Evolutionary conservation across 148 eudicot genomes (phyloP).

Genomic region (Linanthus parryae): DNA sequence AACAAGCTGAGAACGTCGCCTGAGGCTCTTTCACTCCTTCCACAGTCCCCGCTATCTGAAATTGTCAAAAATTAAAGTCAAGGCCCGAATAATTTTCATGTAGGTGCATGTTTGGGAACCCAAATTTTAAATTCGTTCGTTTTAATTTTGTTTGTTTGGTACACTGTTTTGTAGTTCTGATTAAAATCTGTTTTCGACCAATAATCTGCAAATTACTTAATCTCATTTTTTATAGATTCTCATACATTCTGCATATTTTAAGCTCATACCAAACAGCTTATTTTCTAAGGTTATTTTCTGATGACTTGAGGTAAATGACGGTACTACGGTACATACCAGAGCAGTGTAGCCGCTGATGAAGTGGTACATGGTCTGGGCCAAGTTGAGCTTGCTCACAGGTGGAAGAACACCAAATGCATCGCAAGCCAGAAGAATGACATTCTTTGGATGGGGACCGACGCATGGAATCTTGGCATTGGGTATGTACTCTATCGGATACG

Average conservation of each 20-base stretch:
- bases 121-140: too few relatives aligned
- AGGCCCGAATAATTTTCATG: not conserved
- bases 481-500: slow-evolving; percentile 86
- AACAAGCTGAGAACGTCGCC: slow-evolving; percentile 83
- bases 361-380: slow-evolving; percentile 93
- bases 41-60: slow-evolving; percentile 78
- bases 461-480: slow-evolving; percentile 86
- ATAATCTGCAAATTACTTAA: too few relatives aligned
- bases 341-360: slow-evolving; percentile 97
- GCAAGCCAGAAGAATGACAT: slow-evolving; percentile 80
- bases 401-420: slow-evolving; percentile 95
- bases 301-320: slow-evolving; percentile 45
- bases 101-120: too few relatives aligned
- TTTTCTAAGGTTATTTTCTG: too few relatives aligned
- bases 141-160: too few relatives aligned
- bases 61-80: not conserved
- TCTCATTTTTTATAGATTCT: too few relatives aligned
- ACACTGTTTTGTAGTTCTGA: too few relatives aligned
- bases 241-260: not conserved
- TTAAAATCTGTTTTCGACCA: too few relatives aligned
- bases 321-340: slow-evolving; percentile 34
- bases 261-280: slow-evolving; percentile 45
- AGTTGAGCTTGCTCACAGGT: slow-evolving; percentile 75
- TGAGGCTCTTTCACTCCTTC: slow-evolving; percentile 75
- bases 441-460: slow-evolving; percentile 87